Percentiles rank a stretch among this genome's conserved stretches.
These are phyloP conservation scores for Aspergillus calidoustus DNA, from an alignment of 2,329 filamentous ascomycete genomes.

Conservation along the genomic window DNA sequence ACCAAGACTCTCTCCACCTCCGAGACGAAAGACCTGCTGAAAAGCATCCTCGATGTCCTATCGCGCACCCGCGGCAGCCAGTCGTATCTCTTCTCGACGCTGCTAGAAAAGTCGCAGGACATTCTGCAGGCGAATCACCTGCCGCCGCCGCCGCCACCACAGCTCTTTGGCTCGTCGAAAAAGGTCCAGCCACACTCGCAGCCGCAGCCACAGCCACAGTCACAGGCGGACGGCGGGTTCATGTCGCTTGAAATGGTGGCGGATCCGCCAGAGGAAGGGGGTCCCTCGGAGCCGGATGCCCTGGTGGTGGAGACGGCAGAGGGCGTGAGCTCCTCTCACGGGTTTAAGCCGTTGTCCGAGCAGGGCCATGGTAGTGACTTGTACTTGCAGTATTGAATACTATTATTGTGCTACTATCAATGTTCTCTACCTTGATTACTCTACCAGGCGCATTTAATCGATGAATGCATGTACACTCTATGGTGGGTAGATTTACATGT, in stretches of 20 bases:
- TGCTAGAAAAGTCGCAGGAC: conserved; percentile 3
- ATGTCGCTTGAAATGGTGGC: too few relatives aligned
- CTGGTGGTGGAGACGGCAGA: not conserved
- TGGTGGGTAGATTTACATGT: too few relatives aligned
- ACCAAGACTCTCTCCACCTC: not conserved
- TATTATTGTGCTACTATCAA: not conserved
- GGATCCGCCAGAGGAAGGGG: too few relatives aligned
- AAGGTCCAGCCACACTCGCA: too few relatives aligned
- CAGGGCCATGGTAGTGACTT: not conserved
- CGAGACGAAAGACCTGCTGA: not conserved
- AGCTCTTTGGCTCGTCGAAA: too few relatives aligned
- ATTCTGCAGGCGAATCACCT: conserved; percentile 3
- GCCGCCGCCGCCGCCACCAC: too few relatives aligned
- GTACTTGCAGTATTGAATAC: not conserved
- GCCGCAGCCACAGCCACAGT: too few relatives aligned
- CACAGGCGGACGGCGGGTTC: too few relatives aligned
- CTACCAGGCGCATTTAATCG: too few relatives aligned
- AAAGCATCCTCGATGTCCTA: conserved; percentile 4
- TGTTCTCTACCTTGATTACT: not conserved
- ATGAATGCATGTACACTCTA: too few relatives aligned
- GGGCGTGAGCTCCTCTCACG: not conserved
- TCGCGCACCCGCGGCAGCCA: conserved; percentile 5
- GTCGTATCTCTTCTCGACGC: conserved; percentile 2
- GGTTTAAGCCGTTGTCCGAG: too few relatives aligned
- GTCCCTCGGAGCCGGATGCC: too few relatives aligned